These are phyloP conservation scores for Cyphellophora europaea DNA, from an alignment of 2,329 filamentous ascomycete species.

Conservation along the genomic window DNA sequence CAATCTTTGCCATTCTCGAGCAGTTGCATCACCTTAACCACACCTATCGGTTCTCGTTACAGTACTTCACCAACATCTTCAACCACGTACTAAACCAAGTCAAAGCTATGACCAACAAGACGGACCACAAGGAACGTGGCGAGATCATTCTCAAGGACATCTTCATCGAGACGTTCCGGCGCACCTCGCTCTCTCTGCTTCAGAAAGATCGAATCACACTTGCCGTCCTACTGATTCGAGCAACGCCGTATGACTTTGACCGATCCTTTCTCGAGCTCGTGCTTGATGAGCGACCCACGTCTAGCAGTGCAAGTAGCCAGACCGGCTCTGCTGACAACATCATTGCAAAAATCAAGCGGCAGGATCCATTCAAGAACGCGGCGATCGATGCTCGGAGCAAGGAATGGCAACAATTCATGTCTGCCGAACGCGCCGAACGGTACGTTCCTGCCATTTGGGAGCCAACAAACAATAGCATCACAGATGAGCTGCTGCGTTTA, in stretches of 20 bases:
- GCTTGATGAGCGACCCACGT: constrained; percentile 56
- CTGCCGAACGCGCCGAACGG: constrained; percentile 78
- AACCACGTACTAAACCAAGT: constrained; percentile 79
- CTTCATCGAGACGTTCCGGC: constrained; percentile 83
- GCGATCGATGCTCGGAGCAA: constrained; percentile 50
- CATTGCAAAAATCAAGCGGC: constrained; percentile 57
- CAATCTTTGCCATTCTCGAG: constrained; percentile 92
- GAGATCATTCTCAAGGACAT: constrained; percentile 86
- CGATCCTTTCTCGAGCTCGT: constrained; percentile 79
- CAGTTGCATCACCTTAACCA: constrained; percentile 97
- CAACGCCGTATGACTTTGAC: constrained; percentile 93
- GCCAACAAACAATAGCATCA: constrained; percentile 52
- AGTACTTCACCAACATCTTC: constrained; percentile 98
- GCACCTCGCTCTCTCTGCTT: constrained; percentile 83
- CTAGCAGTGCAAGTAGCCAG: constrained; percentile 71
- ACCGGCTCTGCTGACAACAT: constrained; percentile 59
- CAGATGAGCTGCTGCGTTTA: constrained; percentile 73
- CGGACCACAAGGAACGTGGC: constrained; percentile 67
- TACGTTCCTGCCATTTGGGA: constrained; percentile 71
- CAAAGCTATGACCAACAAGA: constrained; percentile 59
- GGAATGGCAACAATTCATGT: constrained; percentile 73
- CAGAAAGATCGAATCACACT: constrained; percentile 93
- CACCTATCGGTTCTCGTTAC: constrained; percentile 98
- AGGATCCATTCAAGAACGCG: constrained; percentile 64
- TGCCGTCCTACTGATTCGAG: constrained; percentile 89